These are phyloP conservation scores for Lactarius quietus DNA, from an alignment of 768 basidiomycete species.

Conservation along the genomic window DNA sequence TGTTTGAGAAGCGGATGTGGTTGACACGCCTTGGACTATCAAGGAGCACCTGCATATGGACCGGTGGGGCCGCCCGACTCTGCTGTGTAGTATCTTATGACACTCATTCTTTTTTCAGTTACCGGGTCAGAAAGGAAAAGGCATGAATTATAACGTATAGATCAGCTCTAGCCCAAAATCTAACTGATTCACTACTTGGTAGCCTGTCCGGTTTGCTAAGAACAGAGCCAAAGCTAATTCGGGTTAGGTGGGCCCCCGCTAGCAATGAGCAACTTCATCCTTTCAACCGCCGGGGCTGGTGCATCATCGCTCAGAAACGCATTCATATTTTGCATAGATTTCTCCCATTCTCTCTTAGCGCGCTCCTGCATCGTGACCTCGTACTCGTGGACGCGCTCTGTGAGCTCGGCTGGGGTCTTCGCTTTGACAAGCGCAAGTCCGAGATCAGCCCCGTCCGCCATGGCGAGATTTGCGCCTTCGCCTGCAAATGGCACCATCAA, in stretches of 20 bases:
- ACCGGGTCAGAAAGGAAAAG: not conserved
- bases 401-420: slow-evolving; percentile 10
- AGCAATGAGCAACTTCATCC: slow-evolving; percentile 10
- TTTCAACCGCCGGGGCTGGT: slow-evolving; percentile 13
- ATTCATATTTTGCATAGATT: slow-evolving; percentile 12
- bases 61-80: slow-evolving; percentile 1
- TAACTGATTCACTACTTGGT: not conserved
- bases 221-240: too few relatives aligned
- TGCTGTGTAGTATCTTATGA: not conserved
- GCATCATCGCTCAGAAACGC: slow-evolving; percentile 10
- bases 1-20: slow-evolving; percentile 65
- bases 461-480: slow-evolving; percentile 38
- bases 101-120: not conserved
- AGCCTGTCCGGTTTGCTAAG: not conserved
- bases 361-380: slow-evolving; percentile 14
- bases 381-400: slow-evolving; percentile 3
- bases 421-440: slow-evolving; percentile 17
- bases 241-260: too few relatives aligned
- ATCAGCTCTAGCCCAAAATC: not conserved
- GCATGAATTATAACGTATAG: too few relatives aligned
- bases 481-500: slow-evolving; percentile 38
- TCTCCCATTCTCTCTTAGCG: slow-evolving; percentile 9
- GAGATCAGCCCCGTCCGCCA: slow-evolving; percentile 31
- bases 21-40: slow-evolving; percentile 60
- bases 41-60: slow-evolving; percentile 51